Percentiles rank a stretch among this genome's conserved stretches.
These are phyloP conservation scores for Monosporascus sp. DNA, from an alignment of 2,329 filamentous ascomycete species.

Conservation along the genomic window DNA sequence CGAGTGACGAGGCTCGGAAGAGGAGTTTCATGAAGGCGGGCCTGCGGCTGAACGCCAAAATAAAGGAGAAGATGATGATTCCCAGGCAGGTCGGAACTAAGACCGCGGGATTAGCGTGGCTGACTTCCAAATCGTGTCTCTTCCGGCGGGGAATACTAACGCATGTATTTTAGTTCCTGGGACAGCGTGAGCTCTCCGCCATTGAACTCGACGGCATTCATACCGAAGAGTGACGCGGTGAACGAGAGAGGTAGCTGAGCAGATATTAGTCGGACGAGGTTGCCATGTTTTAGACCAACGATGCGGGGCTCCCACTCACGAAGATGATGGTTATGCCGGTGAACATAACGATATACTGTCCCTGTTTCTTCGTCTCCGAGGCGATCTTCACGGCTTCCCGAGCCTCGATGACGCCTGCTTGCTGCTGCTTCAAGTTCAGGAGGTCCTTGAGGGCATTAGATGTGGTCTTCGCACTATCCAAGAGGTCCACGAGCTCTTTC, in stretches of 20 bases:
- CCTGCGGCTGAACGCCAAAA: conserved; percentile 4
- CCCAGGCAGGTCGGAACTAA: not conserved
- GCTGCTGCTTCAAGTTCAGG: conserved; percentile 27
- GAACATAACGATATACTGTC: conserved; percentile 27
- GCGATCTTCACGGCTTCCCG: conserved; percentile 22
- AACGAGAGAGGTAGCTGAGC: conserved; percentile 25
- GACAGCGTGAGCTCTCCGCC: conserved; percentile 8
- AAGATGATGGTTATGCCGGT: conserved; percentile 30
- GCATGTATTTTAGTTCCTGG: conserved; percentile 13
- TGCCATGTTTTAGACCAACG: not conserved
- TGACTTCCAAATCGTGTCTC: not conserved
- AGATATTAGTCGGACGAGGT: not conserved
- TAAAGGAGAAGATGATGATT: not conserved
- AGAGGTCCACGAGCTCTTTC: not conserved
- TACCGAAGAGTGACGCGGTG: conserved; percentile 25
- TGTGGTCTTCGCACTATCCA: not conserved
- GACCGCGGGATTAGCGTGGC: not conserved
- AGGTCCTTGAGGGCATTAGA: conserved; percentile 14
- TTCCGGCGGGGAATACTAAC: conserved; percentile 6
- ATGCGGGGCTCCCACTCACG: conserved; percentile 11
- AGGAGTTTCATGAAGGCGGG: conserved; percentile 6
- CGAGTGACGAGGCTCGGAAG: conserved; percentile 1
- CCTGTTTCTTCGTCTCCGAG: conserved; percentile 24
- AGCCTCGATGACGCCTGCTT: conserved; percentile 26
- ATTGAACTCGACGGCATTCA: conserved; percentile 19